A percentile compares a stretch with the other conserved stretches of the same genome.
phyloP scores from a whole-genome alignment of 257 asterid genomes.

The Jasminum sambac region DNA sequence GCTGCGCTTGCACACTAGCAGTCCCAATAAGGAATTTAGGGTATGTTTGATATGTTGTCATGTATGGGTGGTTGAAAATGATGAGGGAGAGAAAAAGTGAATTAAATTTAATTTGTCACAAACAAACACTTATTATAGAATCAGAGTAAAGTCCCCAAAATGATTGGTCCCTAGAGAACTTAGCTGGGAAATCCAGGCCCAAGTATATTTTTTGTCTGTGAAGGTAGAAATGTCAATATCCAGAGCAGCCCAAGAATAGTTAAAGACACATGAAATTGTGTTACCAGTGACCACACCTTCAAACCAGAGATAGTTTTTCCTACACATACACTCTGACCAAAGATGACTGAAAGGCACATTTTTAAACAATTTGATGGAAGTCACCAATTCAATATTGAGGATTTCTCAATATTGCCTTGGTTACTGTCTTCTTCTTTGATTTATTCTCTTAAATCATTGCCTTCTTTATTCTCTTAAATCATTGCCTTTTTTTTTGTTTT shows the following conservation, averaged over 20 bases:
- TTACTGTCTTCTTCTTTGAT: no score
- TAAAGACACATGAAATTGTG: slow-evolving; percentile 10
- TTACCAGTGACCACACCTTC: neutral
- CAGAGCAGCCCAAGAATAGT: neutral
- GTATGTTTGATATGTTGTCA: no score
- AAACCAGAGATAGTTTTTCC: slow-evolving; percentile 3
- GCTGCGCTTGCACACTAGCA: neutral
- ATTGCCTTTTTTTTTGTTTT: no score
- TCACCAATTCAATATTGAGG: neutral
- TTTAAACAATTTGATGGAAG: neutral
- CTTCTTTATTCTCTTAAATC: no score
- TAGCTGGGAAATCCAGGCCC: neutral
- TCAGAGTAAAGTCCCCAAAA: neutral
- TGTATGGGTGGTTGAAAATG: no score
- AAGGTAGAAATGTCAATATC: neutral
- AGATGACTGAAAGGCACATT: slow-evolving; percentile 4
- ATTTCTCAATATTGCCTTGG: no score
- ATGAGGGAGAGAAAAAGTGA: no score
- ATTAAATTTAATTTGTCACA: no score
- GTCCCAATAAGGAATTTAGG: neutral
- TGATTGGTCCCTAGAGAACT: neutral
- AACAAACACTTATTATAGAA: no score
- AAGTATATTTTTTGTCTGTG: neutral
- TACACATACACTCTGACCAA: slow-evolving; percentile 19
- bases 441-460: no score